Percentiles rank a stretch among this genome's conserved stretches.
Conservation (phyloP, 768 basidiomycete species). For the Lactarius indigo region DNA sequence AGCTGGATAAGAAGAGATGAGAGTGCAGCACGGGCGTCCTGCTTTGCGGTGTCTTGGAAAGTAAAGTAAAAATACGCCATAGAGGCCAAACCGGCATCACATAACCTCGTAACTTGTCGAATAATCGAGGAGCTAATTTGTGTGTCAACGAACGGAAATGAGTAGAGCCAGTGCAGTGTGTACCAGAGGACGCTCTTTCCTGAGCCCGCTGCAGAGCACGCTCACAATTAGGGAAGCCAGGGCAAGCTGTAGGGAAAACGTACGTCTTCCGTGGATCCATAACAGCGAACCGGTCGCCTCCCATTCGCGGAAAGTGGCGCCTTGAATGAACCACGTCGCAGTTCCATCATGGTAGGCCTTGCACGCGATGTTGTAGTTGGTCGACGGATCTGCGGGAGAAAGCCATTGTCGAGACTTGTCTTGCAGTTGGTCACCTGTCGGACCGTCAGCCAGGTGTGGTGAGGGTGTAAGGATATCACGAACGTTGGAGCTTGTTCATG, state of each 20-base stretch:
- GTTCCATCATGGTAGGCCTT: not conserved
- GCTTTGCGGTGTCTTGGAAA: no score
- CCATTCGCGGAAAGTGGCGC: not conserved
- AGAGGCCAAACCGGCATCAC: not conserved
- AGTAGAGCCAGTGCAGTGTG: not conserved
- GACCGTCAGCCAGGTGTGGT: not conserved
- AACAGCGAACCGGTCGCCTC: not conserved
- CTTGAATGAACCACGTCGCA: conserved; percentile 1
- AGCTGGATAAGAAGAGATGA: not conserved
- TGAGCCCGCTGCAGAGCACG: no score
- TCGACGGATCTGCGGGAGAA: not conserved
- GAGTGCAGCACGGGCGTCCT: no score
- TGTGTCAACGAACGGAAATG: not conserved
- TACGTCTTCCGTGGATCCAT: conserved; percentile 5
- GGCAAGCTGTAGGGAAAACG: not conserved
- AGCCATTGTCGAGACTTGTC: not conserved
- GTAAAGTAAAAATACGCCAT: no score
- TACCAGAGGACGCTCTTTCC: not conserved
- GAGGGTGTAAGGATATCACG: not conserved
- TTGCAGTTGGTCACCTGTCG: not conserved
- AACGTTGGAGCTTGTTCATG: not conserved
- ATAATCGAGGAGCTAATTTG: not conserved
- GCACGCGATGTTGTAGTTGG: no score
- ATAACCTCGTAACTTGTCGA: not conserved
- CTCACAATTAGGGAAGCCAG: no score